These are phyloP conservation scores for Puya raimondii DNA, from an alignment of 176 grass and related monocot species.

Conservation along the genomic window DNA sequence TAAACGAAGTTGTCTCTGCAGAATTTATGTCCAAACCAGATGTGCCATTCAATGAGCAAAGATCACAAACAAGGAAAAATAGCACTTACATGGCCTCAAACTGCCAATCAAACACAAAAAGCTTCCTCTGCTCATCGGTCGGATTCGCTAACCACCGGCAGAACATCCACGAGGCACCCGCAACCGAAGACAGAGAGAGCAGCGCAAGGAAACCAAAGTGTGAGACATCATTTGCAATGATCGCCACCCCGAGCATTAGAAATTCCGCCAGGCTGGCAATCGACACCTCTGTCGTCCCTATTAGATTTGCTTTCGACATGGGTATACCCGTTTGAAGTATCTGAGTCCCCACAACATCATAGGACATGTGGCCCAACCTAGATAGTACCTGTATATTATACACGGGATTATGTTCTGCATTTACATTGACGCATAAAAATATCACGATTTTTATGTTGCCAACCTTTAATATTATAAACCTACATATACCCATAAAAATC, in stretches of 20 bases:
- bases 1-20: too few relatives aligned
- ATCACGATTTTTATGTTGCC: background rate
- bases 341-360: conserved; percentile 91
- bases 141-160: conserved; percentile 79
- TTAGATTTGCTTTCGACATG: conserved; percentile 85
- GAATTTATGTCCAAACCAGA: too few relatives aligned
- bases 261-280: conserved; percentile 94
- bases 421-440: background rate
- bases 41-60: too few relatives aligned
- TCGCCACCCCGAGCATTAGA: conserved; percentile 83
- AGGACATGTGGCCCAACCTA: conserved; percentile 90
- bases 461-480: too few relatives aligned
- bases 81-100: conserved; percentile 16
- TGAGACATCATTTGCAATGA: conserved; percentile 76
- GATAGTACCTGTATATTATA: conserved; percentile 57
- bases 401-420: background rate
- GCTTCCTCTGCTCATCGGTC: conserved; percentile 74
- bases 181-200: conserved; percentile 68
- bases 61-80: too few relatives aligned
- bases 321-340: conserved; percentile 93
- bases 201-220: conserved; percentile 93
- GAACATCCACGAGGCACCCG: conserved; percentile 69
- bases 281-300: conserved; percentile 80
- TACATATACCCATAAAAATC: too few relatives aligned
- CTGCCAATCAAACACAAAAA: conserved; percentile 62